Evolutionary conservation across 2,329 filamentous ascomycete genomes (phyloP), one percentile per base, ranked within the genome.

Genomic region (Hymenoscyphus fraxineus): DNA sequence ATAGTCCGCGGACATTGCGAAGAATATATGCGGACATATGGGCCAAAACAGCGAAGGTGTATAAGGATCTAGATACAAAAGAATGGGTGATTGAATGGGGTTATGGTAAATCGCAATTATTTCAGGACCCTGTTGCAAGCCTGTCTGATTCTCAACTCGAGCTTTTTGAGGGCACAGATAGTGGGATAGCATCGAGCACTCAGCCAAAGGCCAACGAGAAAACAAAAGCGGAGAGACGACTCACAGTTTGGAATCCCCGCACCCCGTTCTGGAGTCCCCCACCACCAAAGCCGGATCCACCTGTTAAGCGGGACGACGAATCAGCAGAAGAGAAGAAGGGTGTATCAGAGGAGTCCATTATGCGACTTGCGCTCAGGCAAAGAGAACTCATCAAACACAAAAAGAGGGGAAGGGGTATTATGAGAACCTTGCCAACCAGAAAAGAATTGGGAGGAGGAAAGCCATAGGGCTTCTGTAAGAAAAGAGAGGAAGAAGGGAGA

Each of bases 1-100:
- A 61, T 39, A 64, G 61, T 41, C 41, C 63, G 27, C 51, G 83
- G 56, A 77, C 77, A 64, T 80, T 83, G 72, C 78, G 78, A 10
- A 79, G 84, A 39, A 70, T 84, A 19, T 85, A 86, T 67, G 70
- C 69, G 3, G 74, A 75, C 38, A 70, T 81, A 0, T 85, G 81
- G 82, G 65, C 57, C 44, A 69, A 79, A 64, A 79, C 79, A 1
- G 73, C 83, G 0, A 78, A 74, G 10, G 78, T 83, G 72, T 72
- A 77, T 38, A 73, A 68, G 68, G 55, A 70, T 73, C 22, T 65
- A 56, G 13, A 61, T 22, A 66, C 67, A 67, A 69, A 78, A 59
- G 73, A 72, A 31, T 77, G 72, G 70, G 61, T 41, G 12, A 65
- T 84, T 44, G 72, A 73, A 55, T 88, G 85, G 84, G 85, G 84